Base-by-base conservation (phyloP, 2,329 filamentous ascomycete genomes). In the Elsinoe batatas region DNA sequence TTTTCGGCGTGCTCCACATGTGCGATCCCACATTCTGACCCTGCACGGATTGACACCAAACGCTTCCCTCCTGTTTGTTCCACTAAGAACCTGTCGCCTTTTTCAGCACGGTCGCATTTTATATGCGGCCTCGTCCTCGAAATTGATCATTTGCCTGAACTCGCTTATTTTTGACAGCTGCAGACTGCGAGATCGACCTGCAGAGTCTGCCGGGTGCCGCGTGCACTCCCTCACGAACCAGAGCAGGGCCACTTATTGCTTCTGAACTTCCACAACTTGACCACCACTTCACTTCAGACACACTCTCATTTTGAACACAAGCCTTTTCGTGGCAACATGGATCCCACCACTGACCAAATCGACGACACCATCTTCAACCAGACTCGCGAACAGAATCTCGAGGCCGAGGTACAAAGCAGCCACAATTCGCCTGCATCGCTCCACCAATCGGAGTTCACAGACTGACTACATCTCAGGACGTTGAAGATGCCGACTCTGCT, bases 331-430 rank as follows among this genome's bases (percentile, higher is more conserved):
- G 18, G 33, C 47, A 44, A 38, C n/a, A 57, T 57, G 55, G 55
- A 50, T 44, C 44, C 46, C 26, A 36, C 46, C 55, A 51, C 46
- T 22, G 55, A 57, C 17, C 33, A 53, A 15, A n/a, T 49, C 37
- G 44, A 53, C 32, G 56, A 49, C 11, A 50, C 54, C 38, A 53
- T 54, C 22, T 49, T 58, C 51, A 57, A 58, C 20, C 56, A 57
- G 11, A 67, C 68, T 12, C 61, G 67, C 44, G 68, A 70, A 57
- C 68, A 69, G 56, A 57, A 65, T 36, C 60, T 71, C 15, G 67
- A 69, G 59, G 63, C 63, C 26, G 68, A 70, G 59, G 68, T 69
- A 60, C 50, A 67, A 63, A 30, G 56, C 12, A 49, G 44, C 26
- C 44, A 35, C 44, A 49, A 49, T 44, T 30, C 40, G 15, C 40